Evolutionary conservation across 192 early-diverging fungal genomes (phyloP).

Genomic region (Funneliformis geosporum): DNA sequence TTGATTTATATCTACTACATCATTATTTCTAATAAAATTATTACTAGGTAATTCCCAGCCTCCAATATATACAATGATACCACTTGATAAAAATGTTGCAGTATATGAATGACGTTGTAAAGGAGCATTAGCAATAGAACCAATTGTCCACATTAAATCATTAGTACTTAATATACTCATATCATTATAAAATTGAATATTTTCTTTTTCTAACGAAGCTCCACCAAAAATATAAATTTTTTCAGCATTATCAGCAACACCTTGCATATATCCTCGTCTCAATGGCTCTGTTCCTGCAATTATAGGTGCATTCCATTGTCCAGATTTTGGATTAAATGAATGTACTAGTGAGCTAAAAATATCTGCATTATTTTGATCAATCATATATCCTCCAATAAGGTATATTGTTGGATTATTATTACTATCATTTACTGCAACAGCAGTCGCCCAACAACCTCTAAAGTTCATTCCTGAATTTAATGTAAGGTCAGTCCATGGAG

Average conservation of each 20-base stretch:
- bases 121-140: too few species aligned
- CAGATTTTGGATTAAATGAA: neutral
- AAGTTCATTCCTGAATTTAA: too few species aligned
- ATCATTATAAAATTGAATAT: neutral
- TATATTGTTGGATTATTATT: neutral
- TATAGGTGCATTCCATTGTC: neutral
- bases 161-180: neutral
- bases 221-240: constrained; percentile 12
- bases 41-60: too few species aligned
- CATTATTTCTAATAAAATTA: too few species aligned
- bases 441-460: too few species aligned
- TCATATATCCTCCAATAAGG: neutral
- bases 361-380: neutral
- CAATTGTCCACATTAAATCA: neutral
- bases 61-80: too few species aligned
- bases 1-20: too few species aligned
- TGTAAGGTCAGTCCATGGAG: too few species aligned
- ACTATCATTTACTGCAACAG: too few species aligned
- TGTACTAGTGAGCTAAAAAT: neutral
- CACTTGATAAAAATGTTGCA: too few species aligned
- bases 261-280: neutral
- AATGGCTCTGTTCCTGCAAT: neutral
- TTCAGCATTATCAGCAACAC: neutral
- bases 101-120: too few species aligned
- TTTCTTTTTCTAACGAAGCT: neutral